Conservation (phyloP, 805 yeast species). For the Zygotorulaspora florentina region DNA sequence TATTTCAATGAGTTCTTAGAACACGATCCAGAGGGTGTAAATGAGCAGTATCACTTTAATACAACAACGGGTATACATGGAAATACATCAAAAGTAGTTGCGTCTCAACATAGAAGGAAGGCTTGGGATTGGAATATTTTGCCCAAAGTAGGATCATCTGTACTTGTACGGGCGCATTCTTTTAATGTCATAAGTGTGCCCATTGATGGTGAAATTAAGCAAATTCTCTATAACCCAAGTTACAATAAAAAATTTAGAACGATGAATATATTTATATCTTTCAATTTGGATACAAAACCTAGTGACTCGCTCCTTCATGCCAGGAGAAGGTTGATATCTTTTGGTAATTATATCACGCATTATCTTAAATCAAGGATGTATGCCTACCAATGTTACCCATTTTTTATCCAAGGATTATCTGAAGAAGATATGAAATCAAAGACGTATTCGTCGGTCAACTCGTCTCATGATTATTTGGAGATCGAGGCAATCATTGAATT, state of each 20-base stretch:
- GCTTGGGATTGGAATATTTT: constrained; percentile 28
- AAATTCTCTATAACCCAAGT: constrained; percentile 25
- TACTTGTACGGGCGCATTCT: constrained; percentile 19
- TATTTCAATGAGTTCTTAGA: constrained; percentile 3
- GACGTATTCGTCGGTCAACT: constrained; percentile 12
- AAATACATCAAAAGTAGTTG: constrained; percentile 16
- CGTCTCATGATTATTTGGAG: constrained; percentile 20
- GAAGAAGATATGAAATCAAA: constrained; percentile 12
- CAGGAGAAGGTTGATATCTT: constrained; percentile 23
- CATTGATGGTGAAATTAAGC: constrained; percentile 25
- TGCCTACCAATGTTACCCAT: constrained; percentile 23
- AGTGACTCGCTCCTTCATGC: constrained; percentile 21
- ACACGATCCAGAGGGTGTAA: constrained; percentile 3
- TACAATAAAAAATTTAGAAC: constrained; percentile 23
- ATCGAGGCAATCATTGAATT: constrained; percentile 22
- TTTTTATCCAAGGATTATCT: constrained; percentile 9
- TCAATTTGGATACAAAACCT: constrained; percentile 23
- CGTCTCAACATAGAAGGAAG: constrained; percentile 12
- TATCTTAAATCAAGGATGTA: constrained; percentile 20
- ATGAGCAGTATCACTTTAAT: constrained; percentile 6
- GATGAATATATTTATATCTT: constrained; percentile 26
- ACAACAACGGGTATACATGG: constrained; percentile 17
- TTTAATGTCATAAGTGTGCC: constrained; percentile 21
- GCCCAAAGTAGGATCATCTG: constrained; percentile 20
- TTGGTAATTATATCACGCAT: constrained; percentile 17